Conservation (phyloP, 495 filamentous ascomycete genomes). For the Penicillium psychrofluorescens region DNA sequence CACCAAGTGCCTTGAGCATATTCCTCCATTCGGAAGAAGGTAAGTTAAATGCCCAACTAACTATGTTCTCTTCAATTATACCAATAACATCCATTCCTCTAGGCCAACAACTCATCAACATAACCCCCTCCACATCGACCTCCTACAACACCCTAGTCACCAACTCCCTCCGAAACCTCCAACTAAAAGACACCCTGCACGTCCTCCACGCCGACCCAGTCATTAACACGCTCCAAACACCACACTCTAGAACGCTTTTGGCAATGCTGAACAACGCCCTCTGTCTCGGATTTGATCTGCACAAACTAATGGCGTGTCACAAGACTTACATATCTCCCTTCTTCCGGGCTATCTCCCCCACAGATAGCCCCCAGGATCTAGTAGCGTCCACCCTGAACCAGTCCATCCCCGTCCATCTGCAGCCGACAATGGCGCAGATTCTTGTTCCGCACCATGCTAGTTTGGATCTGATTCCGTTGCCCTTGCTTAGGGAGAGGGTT, state of each 20-base stretch:
- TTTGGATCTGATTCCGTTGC: slow-evolving; percentile 38
- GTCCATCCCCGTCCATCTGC: slow-evolving; percentile 26
- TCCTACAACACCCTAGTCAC: too few relatives aligned
- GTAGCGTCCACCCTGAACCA: slow-evolving; percentile 14
- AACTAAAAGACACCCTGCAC: too few relatives aligned
- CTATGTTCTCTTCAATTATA: too few relatives aligned
- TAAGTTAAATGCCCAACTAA: too few relatives aligned
- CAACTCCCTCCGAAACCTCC: too few relatives aligned
- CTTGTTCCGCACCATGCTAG: slow-evolving; percentile 36
- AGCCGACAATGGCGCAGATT: slow-evolving; percentile 38
- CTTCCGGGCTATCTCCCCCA: slow-evolving; percentile 16
- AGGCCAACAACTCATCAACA: too few relatives aligned
- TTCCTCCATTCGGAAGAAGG: too few relatives aligned
- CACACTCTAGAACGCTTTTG: slow-evolving; percentile 4
- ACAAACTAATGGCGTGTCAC: slow-evolving; percentile 14
- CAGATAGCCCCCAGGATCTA: slow-evolving; percentile 16
- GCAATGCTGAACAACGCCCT: slow-evolving; percentile 31
- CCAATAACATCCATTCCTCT: too few relatives aligned
- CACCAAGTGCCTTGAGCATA: too few relatives aligned
- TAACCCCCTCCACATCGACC: too few relatives aligned
- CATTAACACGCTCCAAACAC: slow-evolving; percentile 8
- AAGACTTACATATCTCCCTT: slow-evolving; percentile 28
- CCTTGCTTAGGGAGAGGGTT: slow-evolving; percentile 25
- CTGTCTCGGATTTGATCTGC: slow-evolving; percentile 21
- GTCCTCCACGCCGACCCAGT: slow-evolving; percentile 1